phyloP scores from a whole-genome alignment of 805 yeast species.

The Wickerhamiella siamensis region DNA sequence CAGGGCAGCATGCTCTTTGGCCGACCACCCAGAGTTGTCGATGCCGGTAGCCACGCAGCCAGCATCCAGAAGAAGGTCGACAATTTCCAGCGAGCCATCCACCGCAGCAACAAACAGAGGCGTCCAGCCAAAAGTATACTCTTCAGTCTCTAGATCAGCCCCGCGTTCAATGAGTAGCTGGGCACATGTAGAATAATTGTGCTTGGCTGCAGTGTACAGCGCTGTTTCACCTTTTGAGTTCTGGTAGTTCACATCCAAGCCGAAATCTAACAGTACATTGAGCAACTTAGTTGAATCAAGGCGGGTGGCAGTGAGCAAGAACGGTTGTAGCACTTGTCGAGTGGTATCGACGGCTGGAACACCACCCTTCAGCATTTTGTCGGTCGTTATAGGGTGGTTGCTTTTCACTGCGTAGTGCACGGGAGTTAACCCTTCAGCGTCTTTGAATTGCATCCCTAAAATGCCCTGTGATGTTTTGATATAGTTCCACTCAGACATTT shows the following conservation, averaged over 20 bases:
- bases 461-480: conserved; percentile 15
- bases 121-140: conserved; percentile 80
- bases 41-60: conserved; percentile 41
- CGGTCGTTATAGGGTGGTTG: conserved; percentile 63
- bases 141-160: conserved; percentile 67
- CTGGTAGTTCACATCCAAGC: conserved; percentile 48
- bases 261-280: conserved; percentile 33
- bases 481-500: conserved; percentile 40
- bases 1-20: conserved; percentile 90
- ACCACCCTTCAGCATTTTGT: conserved; percentile 35
- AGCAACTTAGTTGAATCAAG: conserved; percentile 47
- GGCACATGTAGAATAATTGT: conserved; percentile 41
- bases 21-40: conserved; percentile 90
- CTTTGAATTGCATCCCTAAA: conserved; percentile 26
- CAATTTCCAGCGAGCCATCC: conserved; percentile 56
- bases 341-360: conserved; percentile 16
- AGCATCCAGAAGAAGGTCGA: conserved; percentile 35
- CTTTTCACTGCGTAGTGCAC: conserved; percentile 72
- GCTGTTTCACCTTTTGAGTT: conserved; percentile 59
- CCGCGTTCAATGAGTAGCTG: conserved; percentile 41
- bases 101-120: conserved; percentile 83
- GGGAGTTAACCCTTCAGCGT: conserved; percentile 67
- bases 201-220: conserved; percentile 62
- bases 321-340: conserved; percentile 9
- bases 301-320: conserved; percentile 55